phyloP scores from a whole-genome alignment of 2,329 filamentous ascomycete genomes.

The Cladosporium sp. region DNA sequence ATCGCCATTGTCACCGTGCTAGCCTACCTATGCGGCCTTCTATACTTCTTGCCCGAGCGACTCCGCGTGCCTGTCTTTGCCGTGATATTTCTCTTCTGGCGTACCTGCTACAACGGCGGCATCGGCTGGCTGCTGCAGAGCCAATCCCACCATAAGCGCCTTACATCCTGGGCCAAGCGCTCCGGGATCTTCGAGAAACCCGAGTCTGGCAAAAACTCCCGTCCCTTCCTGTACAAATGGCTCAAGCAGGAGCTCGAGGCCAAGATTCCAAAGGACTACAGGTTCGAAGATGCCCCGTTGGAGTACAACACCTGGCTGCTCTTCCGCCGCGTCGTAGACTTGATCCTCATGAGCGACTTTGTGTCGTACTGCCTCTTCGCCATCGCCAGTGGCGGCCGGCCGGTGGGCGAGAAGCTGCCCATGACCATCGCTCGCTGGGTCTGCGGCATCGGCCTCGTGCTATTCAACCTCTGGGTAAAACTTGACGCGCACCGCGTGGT shows the following conservation, averaged over 20 bases:
- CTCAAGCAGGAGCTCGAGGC: conserved; percentile 88
- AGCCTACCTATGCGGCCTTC: conserved; percentile 66
- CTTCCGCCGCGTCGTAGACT: conserved; percentile 89
- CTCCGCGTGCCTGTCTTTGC: conserved; percentile 76
- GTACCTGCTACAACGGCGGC: conserved; percentile 85
- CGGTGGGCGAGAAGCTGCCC: conserved; percentile 64
- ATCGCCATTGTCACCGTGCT: conserved; percentile 74
- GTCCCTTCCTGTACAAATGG: conserved; percentile 75
- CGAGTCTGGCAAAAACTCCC: conserved; percentile 72
- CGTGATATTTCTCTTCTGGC: conserved; percentile 84
- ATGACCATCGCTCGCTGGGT: conserved; percentile 74
- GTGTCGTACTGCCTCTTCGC: conserved; percentile 95
- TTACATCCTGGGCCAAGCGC: conserved; percentile 84
- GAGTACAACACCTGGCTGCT: conserved; percentile 99
- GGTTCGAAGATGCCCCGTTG: conserved; percentile 85
- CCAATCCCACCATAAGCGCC: conserved; percentile 82
- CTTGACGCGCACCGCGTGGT: conserved; percentile 95
- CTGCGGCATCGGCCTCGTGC: conserved; percentile 71
- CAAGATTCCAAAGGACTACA: conserved; percentile 91
- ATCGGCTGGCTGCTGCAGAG: conserved; percentile 85
- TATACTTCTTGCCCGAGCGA: conserved; percentile 66
- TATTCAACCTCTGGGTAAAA: conserved; percentile 98
- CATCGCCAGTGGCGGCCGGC: conserved; percentile 75
- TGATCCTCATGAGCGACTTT: conserved; percentile 99
- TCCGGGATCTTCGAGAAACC: conserved; percentile 84